Conservation (phyloP, 495 filamentous ascomycete species). For the Glonium stellatum region DNA sequence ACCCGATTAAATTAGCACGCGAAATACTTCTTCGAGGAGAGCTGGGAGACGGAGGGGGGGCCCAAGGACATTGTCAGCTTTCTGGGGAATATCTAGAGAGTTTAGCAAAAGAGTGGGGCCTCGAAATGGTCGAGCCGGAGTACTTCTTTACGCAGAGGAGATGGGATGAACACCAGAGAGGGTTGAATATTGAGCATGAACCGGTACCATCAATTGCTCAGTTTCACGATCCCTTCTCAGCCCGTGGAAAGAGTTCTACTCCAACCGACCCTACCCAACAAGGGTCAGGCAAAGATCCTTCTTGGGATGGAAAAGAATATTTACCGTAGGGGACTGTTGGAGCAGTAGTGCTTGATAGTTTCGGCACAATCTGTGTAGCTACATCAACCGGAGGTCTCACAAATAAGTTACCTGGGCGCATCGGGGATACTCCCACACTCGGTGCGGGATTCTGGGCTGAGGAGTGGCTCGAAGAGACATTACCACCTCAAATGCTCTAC, state of each 20-base stretch:
- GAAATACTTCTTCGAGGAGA: slow-evolving; percentile 63
- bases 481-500: slow-evolving; percentile 18
- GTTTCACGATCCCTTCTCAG: slow-evolving; percentile 4
- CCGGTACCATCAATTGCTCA: not conserved
- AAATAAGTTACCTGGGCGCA: slow-evolving; percentile 77
- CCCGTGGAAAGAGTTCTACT: not conserved
- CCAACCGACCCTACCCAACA: not conserved
- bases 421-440: slow-evolving; percentile 81
- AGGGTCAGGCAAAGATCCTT: slow-evolving; percentile 24
- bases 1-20: slow-evolving; percentile 69
- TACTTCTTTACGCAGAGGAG: slow-evolving; percentile 75
- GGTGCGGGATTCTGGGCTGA: slow-evolving; percentile 91
- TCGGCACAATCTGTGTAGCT: slow-evolving; percentile 67
- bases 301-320: slow-evolving; percentile 49
- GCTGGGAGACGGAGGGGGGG: slow-evolving; percentile 33
- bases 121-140: slow-evolving; percentile 57
- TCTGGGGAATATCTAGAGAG: slow-evolving; percentile 58
- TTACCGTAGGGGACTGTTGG: slow-evolving; percentile 80
- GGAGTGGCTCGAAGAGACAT: slow-evolving; percentile 50
- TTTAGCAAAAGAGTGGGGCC: slow-evolving; percentile 57
- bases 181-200: slow-evolving; percentile 48
- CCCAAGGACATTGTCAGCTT: slow-evolving; percentile 64
- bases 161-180: slow-evolving; percentile 76
- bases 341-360: slow-evolving; percentile 67
- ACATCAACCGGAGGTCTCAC: slow-evolving; percentile 86